These are phyloP conservation scores for Incumbomyces delicatus DNA, from an alignment of 2,329 filamentous ascomycete genomes.

Conservation along the genomic window DNA sequence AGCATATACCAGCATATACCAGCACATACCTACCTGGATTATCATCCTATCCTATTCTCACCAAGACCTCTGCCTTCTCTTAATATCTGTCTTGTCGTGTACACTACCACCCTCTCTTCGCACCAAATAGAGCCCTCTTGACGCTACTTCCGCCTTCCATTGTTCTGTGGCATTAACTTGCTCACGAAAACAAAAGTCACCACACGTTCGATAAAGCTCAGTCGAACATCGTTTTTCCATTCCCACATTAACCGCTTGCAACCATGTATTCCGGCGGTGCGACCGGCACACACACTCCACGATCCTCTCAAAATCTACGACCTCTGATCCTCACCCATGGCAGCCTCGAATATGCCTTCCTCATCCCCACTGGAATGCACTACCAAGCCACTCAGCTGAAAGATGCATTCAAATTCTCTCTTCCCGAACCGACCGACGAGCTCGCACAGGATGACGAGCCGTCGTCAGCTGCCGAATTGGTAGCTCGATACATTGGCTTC, in stretches of 20 bases:
- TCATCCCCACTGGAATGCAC: slow-evolving; percentile 89
- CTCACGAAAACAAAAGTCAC: slow-evolving; percentile 13
- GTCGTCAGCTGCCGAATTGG: slow-evolving; percentile 86
- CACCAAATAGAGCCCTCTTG: background rate
- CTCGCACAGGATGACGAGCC: slow-evolving; percentile 97
- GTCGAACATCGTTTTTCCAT: background rate
- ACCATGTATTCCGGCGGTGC: slow-evolving; percentile 32
- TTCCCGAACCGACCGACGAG: slow-evolving; percentile 90
- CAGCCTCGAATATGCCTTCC: slow-evolving; percentile 89
- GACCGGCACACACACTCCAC: slow-evolving; percentile 93
- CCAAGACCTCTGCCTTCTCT: background rate
- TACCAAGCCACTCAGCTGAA: slow-evolving; percentile 93
- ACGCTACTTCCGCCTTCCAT: background rate
- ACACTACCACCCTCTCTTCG: background rate
- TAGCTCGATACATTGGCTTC: slow-evolving; percentile 87
- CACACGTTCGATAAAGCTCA: slow-evolving; percentile 5
- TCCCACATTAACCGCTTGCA: slow-evolving; percentile 7
- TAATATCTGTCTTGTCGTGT: background rate
- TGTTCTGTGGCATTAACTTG: slow-evolving; percentile 22
- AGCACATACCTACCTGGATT: too few species aligned
- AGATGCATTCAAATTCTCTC: slow-evolving; percentile 73
- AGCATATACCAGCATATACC: too few species aligned
- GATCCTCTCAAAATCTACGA: slow-evolving; percentile 84
- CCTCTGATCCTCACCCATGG: slow-evolving; percentile 87
- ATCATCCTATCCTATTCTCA: too few species aligned